phyloP scores from a whole-genome alignment of 2,329 filamentous ascomycete species.

The Zalaria sp. region DNA sequence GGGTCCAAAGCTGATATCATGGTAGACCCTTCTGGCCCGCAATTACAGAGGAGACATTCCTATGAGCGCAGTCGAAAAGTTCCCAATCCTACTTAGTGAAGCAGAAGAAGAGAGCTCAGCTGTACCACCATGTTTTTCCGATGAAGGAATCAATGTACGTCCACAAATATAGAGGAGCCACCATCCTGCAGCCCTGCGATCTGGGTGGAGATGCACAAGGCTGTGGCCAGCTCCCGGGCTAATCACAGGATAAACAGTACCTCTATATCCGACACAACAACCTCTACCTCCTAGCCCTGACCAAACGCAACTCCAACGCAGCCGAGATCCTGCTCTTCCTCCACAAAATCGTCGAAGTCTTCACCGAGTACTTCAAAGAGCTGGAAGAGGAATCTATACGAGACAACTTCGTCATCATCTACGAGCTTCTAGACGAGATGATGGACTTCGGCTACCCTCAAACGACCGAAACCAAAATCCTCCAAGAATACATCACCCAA shows the following conservation, averaged over 20 bases:
- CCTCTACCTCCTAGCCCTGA: constrained; percentile 92
- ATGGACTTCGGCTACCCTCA: constrained; percentile 99
- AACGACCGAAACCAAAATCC: constrained; percentile 94
- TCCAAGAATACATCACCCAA: constrained; percentile 94
- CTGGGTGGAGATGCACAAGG: too few relatives aligned
- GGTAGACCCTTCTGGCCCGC: constrained; percentile 85
- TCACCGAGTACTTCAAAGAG: constrained; percentile 99
- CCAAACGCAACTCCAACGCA: constrained; percentile 97
- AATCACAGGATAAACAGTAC: constrained; percentile 43
- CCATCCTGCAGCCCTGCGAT: too few relatives aligned
- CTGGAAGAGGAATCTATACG: constrained; percentile 97
- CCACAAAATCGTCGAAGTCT: constrained; percentile 96
- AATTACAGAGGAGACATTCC: constrained; percentile 98
- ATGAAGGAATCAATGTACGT: constrained; percentile 93
- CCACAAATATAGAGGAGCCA: background rate
- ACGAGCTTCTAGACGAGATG: constrained; percentile 98
- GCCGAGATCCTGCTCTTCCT: constrained; percentile 97
- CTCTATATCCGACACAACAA: constrained; percentile 99
- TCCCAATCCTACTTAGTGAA: constrained; percentile 88
- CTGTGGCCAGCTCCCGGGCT: too few relatives aligned
- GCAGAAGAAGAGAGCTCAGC: constrained; percentile 98
- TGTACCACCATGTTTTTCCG: constrained; percentile 93
- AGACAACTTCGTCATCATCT: constrained; percentile 99
- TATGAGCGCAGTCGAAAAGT: constrained; percentile 98
- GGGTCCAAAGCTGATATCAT: constrained; percentile 1